These are phyloP conservation scores for Kwoniella shandongensis DNA, from an alignment of 768 basidiomycete species.

Conservation along the genomic window DNA sequence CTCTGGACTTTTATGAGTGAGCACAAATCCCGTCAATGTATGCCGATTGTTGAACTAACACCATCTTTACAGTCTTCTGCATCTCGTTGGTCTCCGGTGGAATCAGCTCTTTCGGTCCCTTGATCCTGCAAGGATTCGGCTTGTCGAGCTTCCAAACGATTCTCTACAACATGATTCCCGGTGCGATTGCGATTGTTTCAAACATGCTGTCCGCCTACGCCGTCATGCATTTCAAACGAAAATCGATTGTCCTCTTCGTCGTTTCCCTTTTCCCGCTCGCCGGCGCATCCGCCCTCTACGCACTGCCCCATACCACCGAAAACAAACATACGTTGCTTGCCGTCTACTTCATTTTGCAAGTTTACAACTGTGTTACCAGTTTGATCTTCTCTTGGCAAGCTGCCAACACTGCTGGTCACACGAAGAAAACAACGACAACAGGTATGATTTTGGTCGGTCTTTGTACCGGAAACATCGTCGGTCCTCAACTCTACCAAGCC, in stretches of 20 bases:
- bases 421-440: slow-evolving; percentile 40
- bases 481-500: slow-evolving; percentile 15
- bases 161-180: slow-evolving; percentile 59
- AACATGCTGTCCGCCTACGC: slow-evolving; percentile 54
- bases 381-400: slow-evolving; percentile 38
- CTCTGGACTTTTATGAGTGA: slow-evolving; percentile 56
- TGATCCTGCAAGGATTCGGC: slow-evolving; percentile 58
- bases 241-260: slow-evolving; percentile 27
- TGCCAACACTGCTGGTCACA: slow-evolving; percentile 30
- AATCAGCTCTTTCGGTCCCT: slow-evolving; percentile 56
- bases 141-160: slow-evolving; percentile 56
- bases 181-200: slow-evolving; percentile 55
- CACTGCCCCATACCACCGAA: slow-evolving; percentile 25
- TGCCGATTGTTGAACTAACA: not conserved
- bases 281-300: slow-evolving; percentile 31
- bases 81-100: slow-evolving; percentile 51
- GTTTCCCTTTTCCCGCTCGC: slow-evolving; percentile 33
- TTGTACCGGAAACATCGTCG: slow-evolving; percentile 33
- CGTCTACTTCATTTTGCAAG: slow-evolving; percentile 39
- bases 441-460: slow-evolving; percentile 35
- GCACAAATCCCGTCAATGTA: slow-evolving; percentile 50
- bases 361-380: slow-evolving; percentile 29
- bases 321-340: slow-evolving; percentile 25
- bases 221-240: slow-evolving; percentile 38
- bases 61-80: slow-evolving; percentile 34